Percentiles rank a stretch among this genome's conserved stretches.
phyloP scores from a whole-genome alignment of 495 filamentous ascomycete genomes.

The Aspergillus nidulans region DNA sequence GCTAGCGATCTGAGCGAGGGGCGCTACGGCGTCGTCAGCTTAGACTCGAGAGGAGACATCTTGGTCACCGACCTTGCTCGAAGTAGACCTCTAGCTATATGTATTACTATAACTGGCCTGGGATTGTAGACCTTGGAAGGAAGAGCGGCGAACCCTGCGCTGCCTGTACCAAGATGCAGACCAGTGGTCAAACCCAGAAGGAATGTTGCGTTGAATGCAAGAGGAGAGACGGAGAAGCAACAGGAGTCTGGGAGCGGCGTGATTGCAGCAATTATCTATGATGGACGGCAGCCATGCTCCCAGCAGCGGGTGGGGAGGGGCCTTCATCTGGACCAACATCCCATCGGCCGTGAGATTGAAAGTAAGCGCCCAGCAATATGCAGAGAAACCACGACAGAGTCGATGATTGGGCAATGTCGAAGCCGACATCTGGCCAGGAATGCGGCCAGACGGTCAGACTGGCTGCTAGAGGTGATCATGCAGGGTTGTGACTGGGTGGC shows the following conservation, averaged over 20 bases:
- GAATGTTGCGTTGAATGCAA: constrained; percentile 11
- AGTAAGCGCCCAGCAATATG: constrained; percentile 33
- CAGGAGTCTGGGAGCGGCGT: constrained; percentile 17
- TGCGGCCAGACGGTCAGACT: constrained; percentile 10
- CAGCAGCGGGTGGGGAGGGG: constrained; percentile 1
- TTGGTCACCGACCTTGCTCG: not conserved
- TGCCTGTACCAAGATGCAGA: constrained; percentile 14
- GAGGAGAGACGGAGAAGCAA: constrained; percentile 10
- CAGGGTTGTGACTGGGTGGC: constrained; percentile 23
- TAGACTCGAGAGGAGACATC: not conserved
- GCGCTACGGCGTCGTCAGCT: not conserved
- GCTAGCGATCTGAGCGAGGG: too few species aligned
- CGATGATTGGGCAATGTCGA: constrained; percentile 27
- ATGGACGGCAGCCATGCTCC: constrained; percentile 10
- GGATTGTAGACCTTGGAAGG: constrained; percentile 1
- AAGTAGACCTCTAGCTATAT: not conserved
- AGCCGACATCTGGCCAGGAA: constrained; percentile 12
- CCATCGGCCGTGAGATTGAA: constrained; percentile 12
- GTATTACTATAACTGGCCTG: constrained; percentile 10
- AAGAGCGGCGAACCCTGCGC: constrained; percentile 31
- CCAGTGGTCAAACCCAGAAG: constrained; percentile 24
- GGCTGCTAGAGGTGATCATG: constrained; percentile 7
- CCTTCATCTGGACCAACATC: constrained; percentile 1
- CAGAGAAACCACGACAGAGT: constrained; percentile 15
- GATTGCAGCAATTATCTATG: constrained; percentile 36